Base-by-base conservation (phyloP, 257 asterid genomes). In the Solanum ossicruentum region DNA sequence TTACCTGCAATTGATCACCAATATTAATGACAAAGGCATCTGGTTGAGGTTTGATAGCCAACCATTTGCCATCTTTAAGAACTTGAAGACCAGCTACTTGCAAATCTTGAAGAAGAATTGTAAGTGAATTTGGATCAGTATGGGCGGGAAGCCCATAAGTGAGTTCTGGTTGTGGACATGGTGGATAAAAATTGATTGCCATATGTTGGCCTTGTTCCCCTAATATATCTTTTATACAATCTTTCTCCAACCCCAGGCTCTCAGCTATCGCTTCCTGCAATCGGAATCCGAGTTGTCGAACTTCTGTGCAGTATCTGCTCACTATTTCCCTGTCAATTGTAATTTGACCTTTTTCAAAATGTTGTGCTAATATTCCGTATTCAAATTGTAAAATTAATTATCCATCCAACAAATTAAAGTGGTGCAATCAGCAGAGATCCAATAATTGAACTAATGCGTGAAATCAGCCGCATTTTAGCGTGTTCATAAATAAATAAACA, bases 191-290 rank as follows among this genome's bases (percentile, higher is more conserved):
- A 84, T 96, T 96, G 61, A 94, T 47, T 18, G 99, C 98, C 98
- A 96, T 94, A 66, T 96, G 99, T 70, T 96, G 99, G 12, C 98
- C 98, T 85, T 93, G 99, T 28, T 93, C 96, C 26, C 99, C 98
- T 71, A 94, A 26, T 13, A 87, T 89, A 10, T 86, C 81, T 89
- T 91, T 92, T 32, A 96, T 90, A 81, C 85, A 81, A 32, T 90
- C 92, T 58, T 90, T 93, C 6, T 91, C 91, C 4, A 96, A 90
- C 47, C 97, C 97, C 84, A 96, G 85, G 85, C 98, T 93, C 87
- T 96, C 97, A 0, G 98, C 93, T 81, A 95, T 91, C 2, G 89
- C 90, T 88, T 95, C 98, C 86, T 91, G 86, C 80, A 95, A 55
- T 88, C 89, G 89, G 26, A 93, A 89, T 75, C 97, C 98, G 1